Evolutionary conservation across 2,329 filamentous ascomycete genomes (phyloP), one percentile per base, ranked within the genome.

Genomic region (Xylaria sp.): DNA sequence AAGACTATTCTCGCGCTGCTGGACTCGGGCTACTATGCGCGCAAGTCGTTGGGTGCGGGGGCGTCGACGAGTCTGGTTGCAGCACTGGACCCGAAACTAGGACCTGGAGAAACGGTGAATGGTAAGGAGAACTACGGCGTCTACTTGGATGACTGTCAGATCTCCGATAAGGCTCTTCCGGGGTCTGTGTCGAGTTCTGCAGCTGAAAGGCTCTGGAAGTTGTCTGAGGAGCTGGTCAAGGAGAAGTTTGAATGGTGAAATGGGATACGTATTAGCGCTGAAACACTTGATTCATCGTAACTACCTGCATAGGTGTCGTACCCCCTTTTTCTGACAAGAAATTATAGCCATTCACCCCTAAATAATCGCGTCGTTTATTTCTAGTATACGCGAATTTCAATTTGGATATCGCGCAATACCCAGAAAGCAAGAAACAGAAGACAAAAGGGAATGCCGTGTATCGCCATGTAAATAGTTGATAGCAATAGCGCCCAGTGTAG

Each of bases 131-230:
- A 76, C 38, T 73, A 69, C 42, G 75, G 75, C 5, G 69, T 60
- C 0, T 77, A 59, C 45, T 43, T 77, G 28, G 53, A 60, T 2
- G 72, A 77, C 59, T 78, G 75, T 53, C 77, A 78, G 63, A 74
- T 77, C 50, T 71, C 64, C 19, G 68, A 72, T 2, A 54, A 59
- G 45, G 69, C 69, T 8, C 46, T 43, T 4, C 69, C 73, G 0
- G 42, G 56, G 37, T 60, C 70, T 2, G 64, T 71, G 8, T 74
- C 74, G 19, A 73, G 68, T 37, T 61, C 68, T 5, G 71, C 71
- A 37, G 76, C 75, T 3, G 75, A 76, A 63, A 77, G 62, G 67
- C 67, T 79, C 42, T 79, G 77, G 78, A 69, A 71, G 49, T 4
- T 74, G 14, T 76, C 75, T 0, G 73, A 78, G 66, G 69, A 72